These are phyloP conservation scores for Oryza officinalis DNA, from an alignment of 176 grass and related monocot genomes.

Conservation along the genomic window DNA sequence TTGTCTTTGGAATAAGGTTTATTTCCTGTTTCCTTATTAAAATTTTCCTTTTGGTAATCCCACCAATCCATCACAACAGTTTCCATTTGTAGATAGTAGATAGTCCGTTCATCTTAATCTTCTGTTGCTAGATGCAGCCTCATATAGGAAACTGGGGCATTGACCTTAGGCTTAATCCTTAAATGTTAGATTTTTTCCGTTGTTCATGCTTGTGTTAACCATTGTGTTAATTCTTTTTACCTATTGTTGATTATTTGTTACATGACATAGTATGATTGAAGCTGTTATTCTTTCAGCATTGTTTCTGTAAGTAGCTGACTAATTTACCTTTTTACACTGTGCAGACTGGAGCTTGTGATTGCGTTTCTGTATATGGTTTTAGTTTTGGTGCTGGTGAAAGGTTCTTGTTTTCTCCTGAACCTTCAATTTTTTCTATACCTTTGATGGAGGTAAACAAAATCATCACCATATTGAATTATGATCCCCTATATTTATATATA, in stretches of 20 bases:
- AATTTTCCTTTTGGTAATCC: slow-evolving; percentile 12
- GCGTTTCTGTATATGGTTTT: slow-evolving; percentile 64
- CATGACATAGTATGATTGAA: slow-evolving; percentile 10
- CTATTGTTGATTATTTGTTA: slow-evolving; percentile 3
- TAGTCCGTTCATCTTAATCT: background rate
- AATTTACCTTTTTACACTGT: slow-evolving; percentile 44
- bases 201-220: background rate
- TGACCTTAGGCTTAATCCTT: slow-evolving; percentile 21
- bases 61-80: background rate
- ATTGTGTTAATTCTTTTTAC: slow-evolving; percentile 4
- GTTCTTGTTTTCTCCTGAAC: slow-evolving; percentile 56
- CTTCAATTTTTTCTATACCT: slow-evolving; percentile 53
- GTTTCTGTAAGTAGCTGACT: slow-evolving; percentile 39
- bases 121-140: slow-evolving; percentile 16
- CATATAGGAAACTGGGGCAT: slow-evolving; percentile 8
- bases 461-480: background rate
- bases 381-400: slow-evolving; percentile 69
- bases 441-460: slow-evolving; percentile 72
- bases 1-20: background rate
- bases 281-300: slow-evolving; percentile 27
- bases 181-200: background rate
- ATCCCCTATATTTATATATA: slow-evolving; percentile 12
- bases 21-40: background rate
- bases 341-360: slow-evolving; percentile 64
- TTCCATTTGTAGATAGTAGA: slow-evolving; percentile 11